These are phyloP conservation scores for Stevia rebaudiana DNA, from an alignment of 140 eudicot species.

Conservation along the genomic window DNA sequence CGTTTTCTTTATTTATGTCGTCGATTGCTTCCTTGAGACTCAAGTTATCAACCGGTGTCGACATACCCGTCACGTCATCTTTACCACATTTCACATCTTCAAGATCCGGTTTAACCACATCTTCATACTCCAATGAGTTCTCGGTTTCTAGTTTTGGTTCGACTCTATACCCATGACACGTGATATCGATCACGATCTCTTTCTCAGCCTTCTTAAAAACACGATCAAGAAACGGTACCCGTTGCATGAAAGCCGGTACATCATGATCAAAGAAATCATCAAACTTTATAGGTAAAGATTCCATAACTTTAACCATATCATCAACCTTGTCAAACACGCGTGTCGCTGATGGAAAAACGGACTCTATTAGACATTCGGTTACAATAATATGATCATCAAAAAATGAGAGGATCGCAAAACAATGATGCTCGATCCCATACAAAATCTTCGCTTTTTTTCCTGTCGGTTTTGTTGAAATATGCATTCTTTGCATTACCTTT, in stretches of 20 bases:
- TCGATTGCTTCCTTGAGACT: conserved; percentile 23
- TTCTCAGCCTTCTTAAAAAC: conserved; percentile 31
- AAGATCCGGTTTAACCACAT: conserved; percentile 1
- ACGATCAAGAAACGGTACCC: conserved; percentile 38
- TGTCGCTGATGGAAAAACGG: conserved; percentile 37
- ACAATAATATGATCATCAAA: conserved; percentile 49
- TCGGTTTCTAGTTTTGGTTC: too few relatives aligned
- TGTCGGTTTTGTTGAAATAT: conserved; percentile 22
- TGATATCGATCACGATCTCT: conserved; percentile 44
- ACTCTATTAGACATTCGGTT: conserved; percentile 32
- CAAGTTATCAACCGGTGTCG: not conserved
- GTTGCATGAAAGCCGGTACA: conserved; percentile 31
- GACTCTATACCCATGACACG: conserved; percentile 28
- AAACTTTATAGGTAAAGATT: conserved; percentile 36
- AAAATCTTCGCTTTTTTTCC: conserved; percentile 35
- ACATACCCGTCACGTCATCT: not conserved
- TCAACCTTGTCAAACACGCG: conserved; percentile 43
- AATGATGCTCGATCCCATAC: conserved; percentile 20
- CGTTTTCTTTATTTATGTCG: conserved; percentile 11
- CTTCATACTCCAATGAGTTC: conserved; percentile 18
- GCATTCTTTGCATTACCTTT: conserved; percentile 23
- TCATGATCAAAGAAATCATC: conserved; percentile 33
- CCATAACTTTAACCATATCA: conserved; percentile 25
- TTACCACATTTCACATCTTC: conserved; percentile 1
- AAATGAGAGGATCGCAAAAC: conserved; percentile 39